Percentiles rank a stretch among this genome's conserved stretches.
Conservation (phyloP, 108 stramenopile species). For the Poteriospumella lacustris region DNA sequence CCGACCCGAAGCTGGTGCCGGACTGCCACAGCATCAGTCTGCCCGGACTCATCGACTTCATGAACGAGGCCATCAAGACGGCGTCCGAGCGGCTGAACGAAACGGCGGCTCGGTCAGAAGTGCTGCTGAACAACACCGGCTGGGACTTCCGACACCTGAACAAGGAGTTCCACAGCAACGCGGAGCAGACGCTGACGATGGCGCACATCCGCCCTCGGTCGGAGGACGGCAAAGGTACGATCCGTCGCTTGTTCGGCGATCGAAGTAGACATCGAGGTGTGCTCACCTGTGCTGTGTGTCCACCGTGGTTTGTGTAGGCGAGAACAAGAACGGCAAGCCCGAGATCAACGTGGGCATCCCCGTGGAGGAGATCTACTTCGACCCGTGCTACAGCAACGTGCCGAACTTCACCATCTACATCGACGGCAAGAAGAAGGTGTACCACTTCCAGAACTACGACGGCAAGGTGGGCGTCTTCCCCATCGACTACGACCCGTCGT, state of each 20-base stretch:
- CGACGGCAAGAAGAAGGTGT: background rate
- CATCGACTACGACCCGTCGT: background rate
- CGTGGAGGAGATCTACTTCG: slow-evolving; percentile 6
- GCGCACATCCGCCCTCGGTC: background rate
- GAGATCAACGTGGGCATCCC: background rate
- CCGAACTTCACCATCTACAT: background rate
- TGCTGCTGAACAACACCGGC: background rate
- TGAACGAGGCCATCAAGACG: background rate
- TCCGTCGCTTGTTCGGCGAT: too few relatives aligned
- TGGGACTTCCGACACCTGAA: background rate
- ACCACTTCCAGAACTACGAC: background rate
- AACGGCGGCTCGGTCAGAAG: background rate
- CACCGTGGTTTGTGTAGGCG: too few relatives aligned
- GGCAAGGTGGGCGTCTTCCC: background rate
- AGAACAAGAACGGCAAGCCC: too few relatives aligned
- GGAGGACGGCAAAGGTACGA: too few relatives aligned
- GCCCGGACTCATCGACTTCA: background rate
- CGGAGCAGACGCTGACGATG: background rate
- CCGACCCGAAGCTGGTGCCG: background rate
- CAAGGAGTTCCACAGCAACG: background rate
- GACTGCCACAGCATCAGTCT: background rate
- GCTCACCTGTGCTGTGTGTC: too few relatives aligned
- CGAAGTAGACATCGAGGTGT: too few relatives aligned
- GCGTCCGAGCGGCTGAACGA: background rate
- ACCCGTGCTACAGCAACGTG: background rate